phyloP scores from a whole-genome alignment of 148 eudicot species.

The Bassia scoparia region DNA sequence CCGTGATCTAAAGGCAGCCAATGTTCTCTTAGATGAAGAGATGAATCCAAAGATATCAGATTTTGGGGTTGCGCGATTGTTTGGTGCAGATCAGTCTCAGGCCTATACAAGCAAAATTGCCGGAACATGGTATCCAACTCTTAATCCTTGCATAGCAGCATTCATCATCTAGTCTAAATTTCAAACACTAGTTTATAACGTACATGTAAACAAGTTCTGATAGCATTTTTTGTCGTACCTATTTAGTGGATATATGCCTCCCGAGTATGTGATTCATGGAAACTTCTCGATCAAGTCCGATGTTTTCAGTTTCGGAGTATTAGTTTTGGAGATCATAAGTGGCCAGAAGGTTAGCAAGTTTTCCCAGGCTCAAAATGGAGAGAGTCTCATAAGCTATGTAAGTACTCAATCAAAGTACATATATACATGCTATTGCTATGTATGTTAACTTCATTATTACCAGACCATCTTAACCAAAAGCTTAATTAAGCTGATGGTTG shows the following conservation, averaged over 20 bases:
- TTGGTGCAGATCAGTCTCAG: conserved; percentile 40
- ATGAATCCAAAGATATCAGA: conserved; percentile 58
- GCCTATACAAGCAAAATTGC: conserved; percentile 37
- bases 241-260: conserved; percentile 47
- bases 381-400: conserved; percentile 34
- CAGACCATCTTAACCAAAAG: too few species aligned
- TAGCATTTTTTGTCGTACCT: neutral
- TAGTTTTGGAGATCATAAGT: conserved; percentile 37
- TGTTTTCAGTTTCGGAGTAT: conserved; percentile 45
- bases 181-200: neutral
- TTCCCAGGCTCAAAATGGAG: conserved; percentile 4
- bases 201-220: too few species aligned
- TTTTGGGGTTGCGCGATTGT: conserved; percentile 54
- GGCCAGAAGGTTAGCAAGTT: conserved; percentile 26
- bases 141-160: neutral
- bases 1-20: conserved; percentile 56
- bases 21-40: conserved; percentile 39
- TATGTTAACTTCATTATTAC: too few species aligned
- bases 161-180: neutral
- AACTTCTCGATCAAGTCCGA: conserved; percentile 39
- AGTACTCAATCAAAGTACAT: neutral
- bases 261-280: conserved; percentile 35
- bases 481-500: too few species aligned
- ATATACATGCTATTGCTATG: too few species aligned
- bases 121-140: conserved; percentile 53